Base-by-base conservation (phyloP, 257 asterid genomes). In the Rubia yunnanensis region DNA sequence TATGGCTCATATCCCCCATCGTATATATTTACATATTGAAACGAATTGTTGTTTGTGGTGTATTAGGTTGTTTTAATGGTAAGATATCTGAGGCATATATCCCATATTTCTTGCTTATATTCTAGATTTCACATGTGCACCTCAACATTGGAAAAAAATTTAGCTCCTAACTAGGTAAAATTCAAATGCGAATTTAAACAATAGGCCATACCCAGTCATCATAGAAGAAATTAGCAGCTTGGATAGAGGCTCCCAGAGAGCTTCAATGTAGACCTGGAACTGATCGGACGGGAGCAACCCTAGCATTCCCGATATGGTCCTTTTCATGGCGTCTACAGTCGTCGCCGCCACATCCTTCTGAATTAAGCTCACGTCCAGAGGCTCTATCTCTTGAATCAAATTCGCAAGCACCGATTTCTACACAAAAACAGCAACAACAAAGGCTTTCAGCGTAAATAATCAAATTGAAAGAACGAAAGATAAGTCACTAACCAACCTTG, bases 271-370 rank as follows among this genome's bases (percentile, higher is more conserved):
- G 77, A 92, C 97, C 72, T 89, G 96, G 80, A 92, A 92, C 73
- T 92, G 98, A 46, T 86, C 95, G 0, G 98, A 92, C 5, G 98
- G 98, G 67, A 92, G 87, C 82, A 92, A 77, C 26, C 98, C 98
- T 79, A 92, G 61, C 95, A 92, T 87, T 66, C 97, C 88, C 1
- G 97, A 92, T 64, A 92, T 86, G 11, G 98, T 92, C 79, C 98
- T 83, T 80, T 92, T 92, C 91, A 92, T 92, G 60, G 97, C 98
- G 77, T 92, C 97, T 65, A 92, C 74, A 53, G 97, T 89, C 5
- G 87, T 83, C 18, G 70, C 88, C 0, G 97, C 85, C 63, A 89
- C 98, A 75, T 87, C 97, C 78, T 89, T 92, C 77, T 89, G 97
- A 67, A 92, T 80, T 59, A 92, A 64, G 80, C 94, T 87, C 71